phyloP scores from a whole-genome alignment of 2,329 filamentous ascomycete species.

The Aspergillus costaricaensis region DNA sequence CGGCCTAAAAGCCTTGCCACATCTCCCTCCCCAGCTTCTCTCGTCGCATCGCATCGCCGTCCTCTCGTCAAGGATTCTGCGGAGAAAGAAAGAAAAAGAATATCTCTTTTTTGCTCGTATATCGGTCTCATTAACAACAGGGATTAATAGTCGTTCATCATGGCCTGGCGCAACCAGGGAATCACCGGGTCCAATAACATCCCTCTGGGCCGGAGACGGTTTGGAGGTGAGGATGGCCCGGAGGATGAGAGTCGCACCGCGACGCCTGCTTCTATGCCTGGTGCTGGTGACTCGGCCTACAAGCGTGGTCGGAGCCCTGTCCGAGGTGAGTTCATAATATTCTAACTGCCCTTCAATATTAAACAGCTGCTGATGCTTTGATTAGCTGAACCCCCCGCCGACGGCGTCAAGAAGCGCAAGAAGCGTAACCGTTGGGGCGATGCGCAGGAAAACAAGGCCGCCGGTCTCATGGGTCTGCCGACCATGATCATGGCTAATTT shows the following conservation, averaged over 20 bases:
- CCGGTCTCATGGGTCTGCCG: constrained; percentile 93
- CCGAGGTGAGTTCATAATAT: constrained; percentile 61
- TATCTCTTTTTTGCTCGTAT: constrained; percentile 6
- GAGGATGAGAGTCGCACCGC: constrained; percentile 49
- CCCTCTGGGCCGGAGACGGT: constrained; percentile 81
- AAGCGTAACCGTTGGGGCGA: constrained; percentile 99
- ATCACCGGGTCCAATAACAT: constrained; percentile 99
- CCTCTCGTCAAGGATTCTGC: not conserved
- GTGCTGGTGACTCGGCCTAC: constrained; percentile 51
- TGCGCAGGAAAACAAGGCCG: constrained; percentile 96
- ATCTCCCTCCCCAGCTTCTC: constrained; percentile 1
- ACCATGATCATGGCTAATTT: constrained; percentile 97
- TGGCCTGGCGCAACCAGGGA: constrained; percentile 71
- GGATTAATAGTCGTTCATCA: constrained; percentile 29
- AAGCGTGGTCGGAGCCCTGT: constrained; percentile 95
- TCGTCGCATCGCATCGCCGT: not conserved
- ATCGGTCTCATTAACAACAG: constrained; percentile 12
- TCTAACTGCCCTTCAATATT: not conserved
- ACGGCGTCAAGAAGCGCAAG: constrained; percentile 87
- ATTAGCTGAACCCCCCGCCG: constrained; percentile 55
- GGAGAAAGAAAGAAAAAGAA: not conserved
- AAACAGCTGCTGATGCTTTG: constrained; percentile 27
- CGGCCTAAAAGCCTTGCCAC: constrained; percentile 15
- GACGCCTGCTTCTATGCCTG: constrained; percentile 49
- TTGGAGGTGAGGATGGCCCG: constrained; percentile 65